Base-by-base conservation (phyloP, 495 filamentous ascomycete species). In the Annulohypoxylon nitens region DNA sequence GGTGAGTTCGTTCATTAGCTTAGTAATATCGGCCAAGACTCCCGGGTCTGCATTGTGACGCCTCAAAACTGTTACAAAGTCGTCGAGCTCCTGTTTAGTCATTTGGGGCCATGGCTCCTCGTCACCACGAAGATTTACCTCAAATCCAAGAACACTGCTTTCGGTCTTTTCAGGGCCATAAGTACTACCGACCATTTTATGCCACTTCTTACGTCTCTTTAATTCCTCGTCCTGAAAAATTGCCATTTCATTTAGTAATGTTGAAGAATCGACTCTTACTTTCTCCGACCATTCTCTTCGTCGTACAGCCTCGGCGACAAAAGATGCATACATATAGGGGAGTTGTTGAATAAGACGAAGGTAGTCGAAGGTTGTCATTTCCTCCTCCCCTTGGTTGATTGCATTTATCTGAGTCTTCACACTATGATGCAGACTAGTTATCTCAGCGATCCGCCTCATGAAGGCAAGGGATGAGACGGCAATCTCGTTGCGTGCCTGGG, bases 231-330 rank as follows among this genome's bases (percentile, higher is more conserved):
- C 95, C 76, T 92, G 91, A 70, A 95, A 92, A 23, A 92, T 81
- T 14, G 93, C 93, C 86, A 98, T 92, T 72, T 98, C 96, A 77
- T 98, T 95, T 6, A 93, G 93, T 34, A 98, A 81, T 2, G 91
- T 92, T 14, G 92, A 87, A 2, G 94, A 94, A 70, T 98, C 95
- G 5, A 87, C 86, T 71, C 90, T 92, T 77, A 98, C 90, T 80
- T 97, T 98, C 23, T 95, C 92, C 8, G 87, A 88, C 93, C 96
- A 99, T 82, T 98, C 95, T 41, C 88, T 91, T 10, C 96, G 90
- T 62, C 91, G 88, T 51, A 97, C 87, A 25, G 93, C 90, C 77
- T 99, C 96, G 14, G 94, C 86, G 12, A 97, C 82, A 26, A 97
- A 90, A 0, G 93, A 93, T 1, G 96, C 95, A 78, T 99, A 99